These are phyloP conservation scores for Colletotrichum trifolii DNA, from an alignment of 2,329 filamentous ascomycete species.

Conservation along the genomic window DNA sequence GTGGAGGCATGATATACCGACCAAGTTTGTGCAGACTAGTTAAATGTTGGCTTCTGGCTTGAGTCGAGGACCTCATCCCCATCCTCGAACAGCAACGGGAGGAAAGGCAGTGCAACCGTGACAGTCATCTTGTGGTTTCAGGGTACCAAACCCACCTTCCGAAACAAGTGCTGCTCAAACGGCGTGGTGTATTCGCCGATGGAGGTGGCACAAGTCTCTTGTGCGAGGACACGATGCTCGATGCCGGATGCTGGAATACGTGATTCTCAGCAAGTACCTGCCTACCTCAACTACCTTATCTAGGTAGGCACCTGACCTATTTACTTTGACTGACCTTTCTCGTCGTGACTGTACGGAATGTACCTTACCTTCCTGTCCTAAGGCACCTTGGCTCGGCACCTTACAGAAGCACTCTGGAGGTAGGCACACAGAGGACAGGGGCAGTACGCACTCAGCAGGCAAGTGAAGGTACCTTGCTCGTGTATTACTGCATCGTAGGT, in stretches of 20 bases:
- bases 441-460: constrained; percentile 1
- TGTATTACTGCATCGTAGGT: too few species aligned
- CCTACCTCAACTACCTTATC: too few species aligned
- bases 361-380: too few species aligned
- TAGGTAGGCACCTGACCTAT: too few species aligned
- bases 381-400: too few species aligned
- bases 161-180: constrained; percentile 25
- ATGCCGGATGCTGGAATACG: constrained; percentile 17
- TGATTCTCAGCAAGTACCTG: not conserved
- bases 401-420: too few species aligned
- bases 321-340: too few species aligned
- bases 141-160: constrained; percentile 24
- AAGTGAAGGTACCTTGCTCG: too few species aligned
- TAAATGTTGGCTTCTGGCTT: constrained; percentile 13
- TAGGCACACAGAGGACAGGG: too few species aligned
- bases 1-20: not conserved
- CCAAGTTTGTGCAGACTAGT: too few species aligned
- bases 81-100: constrained; percentile 16
- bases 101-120: constrained; percentile 13
- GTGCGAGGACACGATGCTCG: constrained; percentile 18
- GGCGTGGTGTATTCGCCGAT: constrained; percentile 39
- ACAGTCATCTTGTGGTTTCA: constrained; percentile 32
- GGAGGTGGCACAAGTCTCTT: constrained; percentile 27
- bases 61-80: constrained; percentile 15
- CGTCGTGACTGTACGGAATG: too few species aligned